Evolutionary conservation across 179 eudicot species (phyloP), one percentile per base, ranked within the genome.

Genomic region (Vitellaria paradoxa): DNA sequence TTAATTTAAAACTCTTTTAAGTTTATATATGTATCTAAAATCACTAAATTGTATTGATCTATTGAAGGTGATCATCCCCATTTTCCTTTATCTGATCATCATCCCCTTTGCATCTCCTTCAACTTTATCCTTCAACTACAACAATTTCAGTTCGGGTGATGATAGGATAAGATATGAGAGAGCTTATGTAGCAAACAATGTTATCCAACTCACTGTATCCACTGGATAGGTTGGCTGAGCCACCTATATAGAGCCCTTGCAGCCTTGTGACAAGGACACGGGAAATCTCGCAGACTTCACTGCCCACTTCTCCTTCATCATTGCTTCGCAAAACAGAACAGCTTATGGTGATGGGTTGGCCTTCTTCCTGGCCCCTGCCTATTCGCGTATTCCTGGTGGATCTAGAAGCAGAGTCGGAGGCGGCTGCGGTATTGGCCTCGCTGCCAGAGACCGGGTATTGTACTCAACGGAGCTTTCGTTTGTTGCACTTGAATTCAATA

Each of bases 401-500:
- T n/a, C n/a, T n/a, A n/a, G n/a, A n/a, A n/a, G n/a, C 53, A 6
- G 3, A 23, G 76, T 83, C 3, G 6, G 7, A 56, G 88, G 86
- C 18, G 83, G 86, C 1, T 59, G n/a, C n/a, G n/a, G 47, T 30
- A 77, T 86, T 55, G 88, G 85, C 13, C 83, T 86, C 9, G 71
- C 80, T 13, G 55, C 67, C 37, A 8, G 18, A 3, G 21, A 52
- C 23, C 13, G 40, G 11, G 30, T 4, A 3, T 9, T 46, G 0
- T 17, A 9, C 15, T 40, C 50, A 15, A n/a, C 56, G 3, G n/a
- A 67, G 9, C 14, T 79, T 56, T 75, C 61, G 1, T 76, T 85
- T 26, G 85, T 87, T 40, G 88, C 86, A 4, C 83, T 87, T 3
- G 88, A 85, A 72, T 87, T 87, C 14, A 88, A 87, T 47, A 83